phyloP scores from a whole-genome alignment of 2,329 filamentous ascomycete species.

The Fusarium phyllophilum region DNA sequence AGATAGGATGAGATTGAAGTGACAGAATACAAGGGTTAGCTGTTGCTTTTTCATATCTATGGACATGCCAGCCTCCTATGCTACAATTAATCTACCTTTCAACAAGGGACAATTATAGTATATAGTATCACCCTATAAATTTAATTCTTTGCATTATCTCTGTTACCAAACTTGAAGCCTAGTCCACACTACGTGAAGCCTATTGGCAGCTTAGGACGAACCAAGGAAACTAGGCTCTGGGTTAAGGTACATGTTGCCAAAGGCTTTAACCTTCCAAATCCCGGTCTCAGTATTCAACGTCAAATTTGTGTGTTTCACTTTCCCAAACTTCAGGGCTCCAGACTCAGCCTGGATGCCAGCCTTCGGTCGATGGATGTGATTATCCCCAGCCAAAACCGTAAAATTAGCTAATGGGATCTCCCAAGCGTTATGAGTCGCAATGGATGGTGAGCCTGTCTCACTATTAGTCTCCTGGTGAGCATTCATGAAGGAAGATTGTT shows the following conservation, averaged over 20 bases:
- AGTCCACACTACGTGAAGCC: fast-evolving
- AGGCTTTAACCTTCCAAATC: not conserved
- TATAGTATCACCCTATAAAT: fast-evolving
- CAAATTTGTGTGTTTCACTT: not conserved
- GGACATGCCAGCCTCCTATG: fast-evolving
- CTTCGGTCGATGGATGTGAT: not conserved
- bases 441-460: not conserved
- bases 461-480: fast-evolving
- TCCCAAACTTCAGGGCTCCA: not conserved
- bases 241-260: not conserved
- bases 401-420: not conserved
- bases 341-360: not conserved
- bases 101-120: not conserved
- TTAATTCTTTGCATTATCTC: fast-evolving
- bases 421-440: not conserved
- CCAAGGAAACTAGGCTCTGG: not conserved
- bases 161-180: fast-evolving
- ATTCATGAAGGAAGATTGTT: fast-evolving
- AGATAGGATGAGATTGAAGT: not conserved
- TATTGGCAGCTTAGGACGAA: not conserved
- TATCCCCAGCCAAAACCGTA: not conserved
- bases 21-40: not conserved
- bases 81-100: not conserved
- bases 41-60: not conserved
- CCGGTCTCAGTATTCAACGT: not conserved